Evolutionary conservation across 768 basidiomycete genomes (phyloP).

Genomic region (Coprinopsis strossmayeri): DNA sequence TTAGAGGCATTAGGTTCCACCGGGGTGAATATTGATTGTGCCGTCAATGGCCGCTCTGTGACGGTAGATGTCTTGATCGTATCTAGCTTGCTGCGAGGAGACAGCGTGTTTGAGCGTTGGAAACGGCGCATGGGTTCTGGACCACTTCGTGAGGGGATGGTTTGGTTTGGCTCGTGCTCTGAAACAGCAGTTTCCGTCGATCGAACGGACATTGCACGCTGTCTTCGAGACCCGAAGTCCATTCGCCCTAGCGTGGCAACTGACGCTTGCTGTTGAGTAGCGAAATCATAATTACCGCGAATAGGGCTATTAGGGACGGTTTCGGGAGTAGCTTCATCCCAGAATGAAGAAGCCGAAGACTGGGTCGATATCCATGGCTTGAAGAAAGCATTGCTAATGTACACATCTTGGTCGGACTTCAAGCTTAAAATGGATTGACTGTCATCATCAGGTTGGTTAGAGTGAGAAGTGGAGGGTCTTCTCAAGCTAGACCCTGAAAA

Average conservation of each 20-base stretch:
- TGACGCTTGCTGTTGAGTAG: constrained; percentile 7
- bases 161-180: constrained; percentile 20
- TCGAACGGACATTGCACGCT: constrained; percentile 30
- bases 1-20: constrained; percentile 3
- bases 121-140: background rate
- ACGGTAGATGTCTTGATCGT: constrained; percentile 3
- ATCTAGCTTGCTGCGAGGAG: constrained; percentile 4
- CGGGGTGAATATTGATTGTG: constrained; percentile 7
- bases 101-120: constrained; percentile 8
- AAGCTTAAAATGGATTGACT: constrained; percentile 47
- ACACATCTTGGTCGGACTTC: constrained; percentile 34
- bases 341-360: constrained; percentile 34
- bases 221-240: constrained; percentile 19
- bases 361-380: constrained; percentile 17
- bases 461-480: constrained; percentile 46
- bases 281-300: constrained; percentile 28
- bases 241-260: constrained; percentile 26
- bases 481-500: constrained; percentile 54
- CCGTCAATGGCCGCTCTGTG: constrained; percentile 5
- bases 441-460: constrained; percentile 40
- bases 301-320: constrained; percentile 29
- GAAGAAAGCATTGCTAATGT: constrained; percentile 16
- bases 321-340: constrained; percentile 40
- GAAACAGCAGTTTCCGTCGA: constrained; percentile 31
- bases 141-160: constrained; percentile 19